Conservation (phyloP, 257 asterid genomes). For the Solanum neorickii region DNA sequence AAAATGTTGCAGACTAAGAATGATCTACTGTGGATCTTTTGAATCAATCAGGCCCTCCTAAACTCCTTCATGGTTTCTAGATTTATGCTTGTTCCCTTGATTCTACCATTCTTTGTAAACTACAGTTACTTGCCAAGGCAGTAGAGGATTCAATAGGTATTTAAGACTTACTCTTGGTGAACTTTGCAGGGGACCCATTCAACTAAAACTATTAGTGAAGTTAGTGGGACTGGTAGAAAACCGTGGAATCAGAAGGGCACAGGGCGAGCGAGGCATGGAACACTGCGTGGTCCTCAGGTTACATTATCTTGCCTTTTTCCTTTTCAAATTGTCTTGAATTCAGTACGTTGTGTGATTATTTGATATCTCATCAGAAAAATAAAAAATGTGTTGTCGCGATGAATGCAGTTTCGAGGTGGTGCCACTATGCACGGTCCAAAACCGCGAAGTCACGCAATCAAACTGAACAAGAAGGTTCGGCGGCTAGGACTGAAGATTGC, state of each 20-base stretch:
- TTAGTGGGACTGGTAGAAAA: conserved; percentile 91
- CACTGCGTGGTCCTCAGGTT: conserved; percentile 84
- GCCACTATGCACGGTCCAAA: conserved; percentile 86
- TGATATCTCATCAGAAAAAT: neutral
- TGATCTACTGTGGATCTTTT: neutral
- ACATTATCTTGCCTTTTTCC: neutral
- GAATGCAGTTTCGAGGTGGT: conserved; percentile 84
- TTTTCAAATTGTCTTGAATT: neutral
- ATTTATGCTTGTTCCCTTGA: neutral
- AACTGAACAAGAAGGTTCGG: conserved; percentile 83
- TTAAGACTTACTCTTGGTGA: neutral
- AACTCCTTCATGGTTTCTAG: neutral
- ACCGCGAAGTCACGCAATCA: conserved; percentile 91
- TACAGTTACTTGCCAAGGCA: neutral
- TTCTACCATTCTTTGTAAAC: neutral
- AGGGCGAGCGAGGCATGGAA: conserved; percentile 91
- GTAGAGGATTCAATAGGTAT: neutral
- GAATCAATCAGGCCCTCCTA: neutral
- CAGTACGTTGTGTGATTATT: neutral
- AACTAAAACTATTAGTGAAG: conserved; percentile 86
- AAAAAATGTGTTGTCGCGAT: neutral
- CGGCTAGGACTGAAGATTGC: conserved; percentile 91
- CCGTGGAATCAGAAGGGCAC: conserved; percentile 89
- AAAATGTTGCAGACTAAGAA: neutral
- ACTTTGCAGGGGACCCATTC: conserved; percentile 78